A percentile compares a stretch with the other conserved stretches of the same genome.
These are phyloP conservation scores for Blumeria graminis DNA, from an alignment of 2,329 filamentous ascomycete genomes.

Conservation along the genomic window DNA sequence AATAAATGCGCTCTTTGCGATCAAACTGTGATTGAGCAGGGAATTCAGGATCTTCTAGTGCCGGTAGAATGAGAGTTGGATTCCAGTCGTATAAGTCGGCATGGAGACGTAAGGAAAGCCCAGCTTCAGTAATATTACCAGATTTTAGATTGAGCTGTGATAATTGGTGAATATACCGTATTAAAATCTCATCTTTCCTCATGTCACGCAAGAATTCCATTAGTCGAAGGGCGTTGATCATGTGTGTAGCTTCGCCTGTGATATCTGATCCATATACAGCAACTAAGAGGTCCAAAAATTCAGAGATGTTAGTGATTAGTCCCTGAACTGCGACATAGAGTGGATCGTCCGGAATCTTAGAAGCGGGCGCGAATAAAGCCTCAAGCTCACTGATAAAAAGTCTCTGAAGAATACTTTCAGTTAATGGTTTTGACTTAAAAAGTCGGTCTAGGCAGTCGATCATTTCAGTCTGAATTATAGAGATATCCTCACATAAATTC, in stretches of 20 bases:
- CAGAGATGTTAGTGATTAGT: constrained; percentile 64
- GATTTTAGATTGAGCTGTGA: constrained; percentile 52
- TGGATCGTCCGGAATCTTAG: constrained; percentile 40
- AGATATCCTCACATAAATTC: constrained; percentile 80
- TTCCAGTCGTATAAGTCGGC: constrained; percentile 90
- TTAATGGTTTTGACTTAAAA: constrained; percentile 73
- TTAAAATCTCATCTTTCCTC: constrained; percentile 91
- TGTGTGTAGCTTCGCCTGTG: constrained; percentile 50
- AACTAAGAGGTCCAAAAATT: constrained; percentile 73
- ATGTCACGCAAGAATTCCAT: constrained; percentile 96
- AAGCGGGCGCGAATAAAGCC: constrained; percentile 50
- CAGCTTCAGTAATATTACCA: constrained; percentile 66
- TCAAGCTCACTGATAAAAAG: constrained; percentile 73
- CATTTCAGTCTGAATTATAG: constrained; percentile 82
- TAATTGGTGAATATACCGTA: constrained; percentile 84
- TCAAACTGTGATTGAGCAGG: constrained; percentile 74
- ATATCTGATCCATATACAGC: constrained; percentile 62
- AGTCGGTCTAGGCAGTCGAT: constrained; percentile 79
- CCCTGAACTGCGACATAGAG: constrained; percentile 55
- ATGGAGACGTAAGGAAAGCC: constrained; percentile 68
- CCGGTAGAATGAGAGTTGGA: constrained; percentile 36
- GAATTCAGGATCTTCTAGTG: constrained; percentile 50
- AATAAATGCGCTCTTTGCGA: constrained; percentile 76
- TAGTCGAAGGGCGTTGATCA: constrained; percentile 68
- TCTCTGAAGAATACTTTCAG: constrained; percentile 76